Conservation (phyloP, 2,329 filamentous ascomycete species). For the Microascus cirrosus region DNA sequence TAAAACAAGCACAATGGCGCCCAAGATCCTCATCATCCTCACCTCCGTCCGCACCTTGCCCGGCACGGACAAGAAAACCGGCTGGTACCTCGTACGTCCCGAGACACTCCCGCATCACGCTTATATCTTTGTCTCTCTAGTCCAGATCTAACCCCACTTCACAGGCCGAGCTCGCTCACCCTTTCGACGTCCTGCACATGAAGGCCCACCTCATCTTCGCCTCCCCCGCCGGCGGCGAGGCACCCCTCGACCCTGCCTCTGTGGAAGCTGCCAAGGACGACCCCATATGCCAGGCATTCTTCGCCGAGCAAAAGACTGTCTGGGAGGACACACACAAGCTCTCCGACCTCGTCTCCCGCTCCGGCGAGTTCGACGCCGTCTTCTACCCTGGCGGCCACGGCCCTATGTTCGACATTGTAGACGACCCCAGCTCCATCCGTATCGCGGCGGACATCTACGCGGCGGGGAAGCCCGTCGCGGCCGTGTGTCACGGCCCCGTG, state of each 20-base stretch:
- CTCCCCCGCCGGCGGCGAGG: slow-evolving; percentile 49
- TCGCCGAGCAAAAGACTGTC: slow-evolving; percentile 40
- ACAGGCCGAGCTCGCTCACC: slow-evolving; percentile 53
- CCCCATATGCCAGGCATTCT: slow-evolving; percentile 38
- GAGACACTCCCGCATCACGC: background rate
- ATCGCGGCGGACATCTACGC: slow-evolving; percentile 52
- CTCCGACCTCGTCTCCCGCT: slow-evolving; percentile 40
- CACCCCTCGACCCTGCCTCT: slow-evolving; percentile 49
- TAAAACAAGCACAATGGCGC: slow-evolving; percentile 25
- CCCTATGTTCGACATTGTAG: slow-evolving; percentile 57
- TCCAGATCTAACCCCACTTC: background rate
- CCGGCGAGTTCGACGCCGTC: slow-evolving; percentile 50
- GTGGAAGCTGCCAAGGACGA: slow-evolving; percentile 45
- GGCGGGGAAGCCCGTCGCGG: slow-evolving; percentile 49
- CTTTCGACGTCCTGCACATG: slow-evolving; percentile 44
- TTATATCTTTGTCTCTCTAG: background rate
- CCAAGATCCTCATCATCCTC: slow-evolving; percentile 60
- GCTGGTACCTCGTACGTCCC: slow-evolving; percentile 55
- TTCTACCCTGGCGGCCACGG: slow-evolving; percentile 49
- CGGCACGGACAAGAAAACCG: slow-evolving; percentile 42
- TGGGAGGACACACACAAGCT: slow-evolving; percentile 56
- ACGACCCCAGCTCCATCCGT: slow-evolving; percentile 42
- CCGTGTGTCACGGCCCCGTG: slow-evolving; percentile 60
- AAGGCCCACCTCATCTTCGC: slow-evolving; percentile 45
- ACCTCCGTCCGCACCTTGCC: slow-evolving; percentile 47